Conservation (phyloP, 2,329 filamentous ascomycete genomes). For the Alternaria arbusti region DNA sequence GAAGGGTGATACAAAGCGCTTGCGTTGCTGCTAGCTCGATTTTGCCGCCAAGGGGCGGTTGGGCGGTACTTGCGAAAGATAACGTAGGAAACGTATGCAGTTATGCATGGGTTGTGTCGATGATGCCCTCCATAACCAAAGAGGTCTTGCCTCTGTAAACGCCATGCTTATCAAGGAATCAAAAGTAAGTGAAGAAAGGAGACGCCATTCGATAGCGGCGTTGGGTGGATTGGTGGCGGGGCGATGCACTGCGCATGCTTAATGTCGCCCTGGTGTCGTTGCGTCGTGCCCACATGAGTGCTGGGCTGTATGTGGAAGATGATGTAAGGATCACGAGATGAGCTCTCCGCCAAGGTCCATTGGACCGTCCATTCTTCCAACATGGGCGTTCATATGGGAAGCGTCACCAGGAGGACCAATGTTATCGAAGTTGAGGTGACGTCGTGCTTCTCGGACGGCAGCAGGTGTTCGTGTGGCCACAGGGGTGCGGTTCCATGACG, state of each 20-base stretch:
- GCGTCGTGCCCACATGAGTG: constrained; percentile 26
- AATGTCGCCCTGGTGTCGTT: constrained; percentile 27
- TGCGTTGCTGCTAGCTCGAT: constrained; percentile 21
- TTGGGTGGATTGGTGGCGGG: constrained; percentile 6
- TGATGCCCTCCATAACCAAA: constrained; percentile 3
- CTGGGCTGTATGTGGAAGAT: constrained; percentile 13
- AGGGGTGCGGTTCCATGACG: constrained; percentile 74
- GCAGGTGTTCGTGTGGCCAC: constrained; percentile 71
- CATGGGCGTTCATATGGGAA: constrained; percentile 45
- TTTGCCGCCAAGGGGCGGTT: constrained; percentile 24
- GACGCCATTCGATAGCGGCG: neutral
- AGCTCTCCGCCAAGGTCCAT: constrained; percentile 72
- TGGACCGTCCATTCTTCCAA: constrained; percentile 59
- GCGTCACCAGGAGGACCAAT: constrained; percentile 64
- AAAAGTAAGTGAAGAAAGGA: constrained; percentile 13
- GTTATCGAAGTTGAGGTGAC: constrained; percentile 82
- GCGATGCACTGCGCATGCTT: constrained; percentile 11
- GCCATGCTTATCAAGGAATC: constrained; percentile 28
- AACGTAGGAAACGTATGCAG: constrained; percentile 9
- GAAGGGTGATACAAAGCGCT: constrained; percentile 32
- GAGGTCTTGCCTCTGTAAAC: constrained; percentile 16
- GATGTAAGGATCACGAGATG: constrained; percentile 50
- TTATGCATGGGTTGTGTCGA: constrained; percentile 9
- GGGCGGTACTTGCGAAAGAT: constrained; percentile 3
- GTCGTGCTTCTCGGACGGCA: constrained; percentile 70